Evolutionary conservation across 768 basidiomycete species (phyloP), one percentile per base, ranked within the genome.

Genomic region (Auricularia sp.): DNA sequence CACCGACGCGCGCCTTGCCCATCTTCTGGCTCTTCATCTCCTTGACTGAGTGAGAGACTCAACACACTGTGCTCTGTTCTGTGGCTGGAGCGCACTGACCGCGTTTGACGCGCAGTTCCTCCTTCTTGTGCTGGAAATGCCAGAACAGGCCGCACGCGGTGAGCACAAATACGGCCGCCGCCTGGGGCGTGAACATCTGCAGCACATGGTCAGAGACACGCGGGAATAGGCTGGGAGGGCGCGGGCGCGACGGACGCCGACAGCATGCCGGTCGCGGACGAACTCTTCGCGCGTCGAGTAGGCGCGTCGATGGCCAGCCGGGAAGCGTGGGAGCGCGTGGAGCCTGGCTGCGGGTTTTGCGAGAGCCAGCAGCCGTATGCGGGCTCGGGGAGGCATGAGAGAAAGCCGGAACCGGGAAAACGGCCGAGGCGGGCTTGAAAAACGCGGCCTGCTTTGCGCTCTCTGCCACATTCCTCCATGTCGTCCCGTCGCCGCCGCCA

Each of bases 51-150:
- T 7, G 6, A 61, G 18, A 10, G 43, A 3, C 35, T 36, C 23
- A 18, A 21, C 61, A 29, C 29, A 29, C 29, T 29, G 51, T 7
- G 39, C 35, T 23, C 3, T 34, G 58, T 16, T 16, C 36, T 60
- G 23, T 4, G 47, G 21, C 44, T 53, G 51, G 66, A 33, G 53
- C 36, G 36, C 23, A 67, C 84, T 64, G 66, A 93, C 93, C 85
- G 72, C 87, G 87, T 71, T 87, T 80, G 72, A 91, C 90, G 35
- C 83, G 77, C 33, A 96, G 73, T 68, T 87, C 83, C 47, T 79
- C 79, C 77, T 98, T 98, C 75, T 98, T 94, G 64, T 85, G 78
- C 62, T 85, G 82, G 77, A 99, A 98, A 77, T 98, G 98, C 69
- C 83, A 86, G 71, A 86, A 91, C 18, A 99, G 79, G 2, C 87